A percentile compares a stretch with the other conserved stretches of the same genome.
These are phyloP conservation scores for Saturnispora mendoncae DNA, from an alignment of 805 yeast genomes.

Conservation along the genomic window DNA sequence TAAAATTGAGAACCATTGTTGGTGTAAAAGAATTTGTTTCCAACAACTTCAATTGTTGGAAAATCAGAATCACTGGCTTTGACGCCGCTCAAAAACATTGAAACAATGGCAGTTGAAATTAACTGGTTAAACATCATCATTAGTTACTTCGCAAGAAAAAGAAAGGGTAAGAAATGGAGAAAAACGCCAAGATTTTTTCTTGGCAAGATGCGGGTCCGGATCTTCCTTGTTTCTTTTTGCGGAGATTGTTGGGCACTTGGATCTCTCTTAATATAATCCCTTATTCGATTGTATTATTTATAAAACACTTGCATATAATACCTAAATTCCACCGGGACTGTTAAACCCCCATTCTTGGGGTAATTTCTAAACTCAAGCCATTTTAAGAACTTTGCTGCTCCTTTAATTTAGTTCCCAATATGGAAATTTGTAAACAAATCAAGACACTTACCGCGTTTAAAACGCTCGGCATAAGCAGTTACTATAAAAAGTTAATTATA, in stretches of 20 bases:
- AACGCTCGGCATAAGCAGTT: slow-evolving; percentile 2
- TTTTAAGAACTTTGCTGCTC: neutral
- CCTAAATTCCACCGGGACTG: no score
- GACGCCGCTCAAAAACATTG: slow-evolving; percentile 29
- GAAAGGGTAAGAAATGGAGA: slow-evolving; percentile 30
- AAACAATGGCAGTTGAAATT: slow-evolving; percentile 70
- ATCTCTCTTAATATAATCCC: no score
- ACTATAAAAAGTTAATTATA: no score
- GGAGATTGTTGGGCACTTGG: neutral
- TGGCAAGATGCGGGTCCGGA: neutral
- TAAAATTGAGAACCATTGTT: slow-evolving; percentile 74
- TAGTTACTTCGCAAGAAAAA: slow-evolving; percentile 70
- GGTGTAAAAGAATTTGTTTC: slow-evolving; percentile 69
- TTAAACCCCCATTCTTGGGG: no score
- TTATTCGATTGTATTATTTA: no score
- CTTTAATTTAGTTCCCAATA: neutral
- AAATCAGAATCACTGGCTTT: slow-evolving; percentile 25
- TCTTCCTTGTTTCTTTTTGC: slow-evolving; percentile 2
- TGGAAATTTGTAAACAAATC: neutral
- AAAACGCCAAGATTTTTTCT: neutral
- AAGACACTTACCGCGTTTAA: neutral
- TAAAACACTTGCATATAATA: no score
- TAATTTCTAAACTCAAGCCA: no score
- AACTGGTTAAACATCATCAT: slow-evolving; percentile 57
- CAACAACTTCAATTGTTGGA: slow-evolving; percentile 52